Evolutionary conservation across 2,329 filamentous ascomycete genomes (phyloP).

Genomic region (Aspergillus cejpii): DNA sequence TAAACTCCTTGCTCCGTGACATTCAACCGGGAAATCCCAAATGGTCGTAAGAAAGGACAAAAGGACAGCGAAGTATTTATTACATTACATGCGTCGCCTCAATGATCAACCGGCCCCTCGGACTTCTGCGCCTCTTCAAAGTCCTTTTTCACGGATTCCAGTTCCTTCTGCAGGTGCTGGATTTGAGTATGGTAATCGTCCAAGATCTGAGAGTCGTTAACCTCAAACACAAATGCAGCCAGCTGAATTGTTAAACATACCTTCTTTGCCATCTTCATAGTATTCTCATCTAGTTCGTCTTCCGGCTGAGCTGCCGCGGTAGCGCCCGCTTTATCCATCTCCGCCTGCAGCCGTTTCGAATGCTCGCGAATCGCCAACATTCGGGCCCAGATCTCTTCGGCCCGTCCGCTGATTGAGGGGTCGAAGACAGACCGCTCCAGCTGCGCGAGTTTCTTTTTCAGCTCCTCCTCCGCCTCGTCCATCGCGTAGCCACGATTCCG

Average conservation of each 20-base stretch:
- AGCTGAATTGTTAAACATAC: constrained; percentile 33
- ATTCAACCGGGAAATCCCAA: constrained; percentile 8
- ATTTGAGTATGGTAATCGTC: constrained; percentile 48
- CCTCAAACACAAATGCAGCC: not conserved
- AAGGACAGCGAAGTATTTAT: too few species aligned
- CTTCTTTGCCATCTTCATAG: constrained; percentile 56
- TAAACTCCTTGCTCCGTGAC: constrained; percentile 9
- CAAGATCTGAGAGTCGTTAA: constrained; percentile 38
- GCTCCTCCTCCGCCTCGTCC: constrained; percentile 56
- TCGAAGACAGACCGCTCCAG: constrained; percentile 56
- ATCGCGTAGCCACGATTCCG: constrained; percentile 60
- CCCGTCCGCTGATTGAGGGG: constrained; percentile 52
- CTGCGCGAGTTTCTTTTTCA: constrained; percentile 55
- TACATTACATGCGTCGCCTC: not conserved
- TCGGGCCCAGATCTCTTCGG: constrained; percentile 61
- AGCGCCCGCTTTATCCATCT: constrained; percentile 52
- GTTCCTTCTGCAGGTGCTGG: constrained; percentile 55
- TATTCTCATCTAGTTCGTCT: constrained; percentile 50
- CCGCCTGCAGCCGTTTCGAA: constrained; percentile 52
- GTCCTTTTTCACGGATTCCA: constrained; percentile 54
- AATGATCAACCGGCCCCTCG: constrained; percentile 18
- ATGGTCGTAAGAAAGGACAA: not conserved
- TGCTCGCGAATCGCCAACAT: constrained; percentile 58
- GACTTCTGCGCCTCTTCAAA: constrained; percentile 50
- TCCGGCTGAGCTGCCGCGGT: constrained; percentile 36